Evolutionary conservation across 495 filamentous ascomycete genomes (phyloP), one percentile per base, ranked within the genome.

Genomic region (Neurospora sp.): DNA sequence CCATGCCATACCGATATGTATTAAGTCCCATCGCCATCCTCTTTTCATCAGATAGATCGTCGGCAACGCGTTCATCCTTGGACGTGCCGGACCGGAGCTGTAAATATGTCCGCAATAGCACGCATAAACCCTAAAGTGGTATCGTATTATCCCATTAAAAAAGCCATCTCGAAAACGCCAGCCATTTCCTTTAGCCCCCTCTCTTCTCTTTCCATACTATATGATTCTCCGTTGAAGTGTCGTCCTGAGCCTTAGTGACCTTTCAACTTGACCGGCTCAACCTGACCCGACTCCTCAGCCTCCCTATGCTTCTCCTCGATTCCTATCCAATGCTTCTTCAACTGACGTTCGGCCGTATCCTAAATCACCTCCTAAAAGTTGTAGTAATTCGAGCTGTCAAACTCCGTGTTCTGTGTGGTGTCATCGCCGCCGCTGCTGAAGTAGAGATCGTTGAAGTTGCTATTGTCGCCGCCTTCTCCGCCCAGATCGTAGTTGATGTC

Each of bases 401-500:
- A 83, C 69, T 81, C 77, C 18, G 74, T 75, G 4, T 71, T n/a
- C 65, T 45, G 75, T 76, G 80, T 79, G 40, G 81, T 81, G 35
- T 77, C 53, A 69, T 82, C 77, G 68, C 77, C 76, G 3, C 53
- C 53, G 35, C 74, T 78, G 72, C 75, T 76, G 69, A 78, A 80
- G 72, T 74, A 80, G 74, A 84, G 75, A 71, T 84, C 81, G 39
- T 83, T 78, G 69, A 84, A 83, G n/a, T 77, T 79, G 39, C 81
- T 80, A 40, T 75, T 71, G 70, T 81, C 80, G 69, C 80, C 80
- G 20, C 75, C 76, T 72, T 76, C 76, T 0, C 75, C 79, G 44
- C 78, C 81, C 1, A 84, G 53, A 71, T 82, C 83, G 70, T 82
- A 81, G 69, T 76, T 75, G 59, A 79, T 68, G 22, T 75, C 77